Percentiles rank a stretch among this genome's conserved stretches.
These are phyloP conservation scores for Coniochaeta sp. DNA, from an alignment of 2,329 filamentous ascomycete genomes.

Conservation along the genomic window DNA sequence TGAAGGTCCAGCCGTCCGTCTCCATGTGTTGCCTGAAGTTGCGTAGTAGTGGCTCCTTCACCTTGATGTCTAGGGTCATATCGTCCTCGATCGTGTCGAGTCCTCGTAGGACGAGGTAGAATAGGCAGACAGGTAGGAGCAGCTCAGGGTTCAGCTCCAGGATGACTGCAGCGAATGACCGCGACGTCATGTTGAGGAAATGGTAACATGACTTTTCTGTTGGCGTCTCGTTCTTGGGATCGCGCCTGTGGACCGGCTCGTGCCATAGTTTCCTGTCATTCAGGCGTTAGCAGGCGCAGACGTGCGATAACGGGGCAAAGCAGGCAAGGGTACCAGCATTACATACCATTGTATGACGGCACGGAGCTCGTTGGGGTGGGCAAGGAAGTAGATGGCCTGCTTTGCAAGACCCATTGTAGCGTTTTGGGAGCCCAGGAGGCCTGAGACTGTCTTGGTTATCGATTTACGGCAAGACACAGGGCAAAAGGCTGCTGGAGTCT, in stretches of 20 bases:
- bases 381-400: slow-evolving; percentile 60
- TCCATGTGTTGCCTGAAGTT: slow-evolving; percentile 74
- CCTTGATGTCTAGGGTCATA: slow-evolving; percentile 76
- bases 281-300: slow-evolving; percentile 6
- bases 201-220: slow-evolving; percentile 78
- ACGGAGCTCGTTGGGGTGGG: slow-evolving; percentile 72
- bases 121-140: slow-evolving; percentile 78
- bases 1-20: slow-evolving; percentile 83
- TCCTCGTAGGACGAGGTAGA: slow-evolving; percentile 87
- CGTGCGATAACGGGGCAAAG: slow-evolving; percentile 5
- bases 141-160: slow-evolving; percentile 93
- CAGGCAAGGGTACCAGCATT: not conserved
- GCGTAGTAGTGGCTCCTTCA: slow-evolving; percentile 80
- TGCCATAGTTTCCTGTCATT: slow-evolving; percentile 84
- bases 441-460: not conserved
- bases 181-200: slow-evolving; percentile 79
- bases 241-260: slow-evolving; percentile 80
- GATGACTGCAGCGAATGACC: slow-evolving; percentile 89
- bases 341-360: slow-evolving; percentile 80
- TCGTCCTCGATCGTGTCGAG: slow-evolving; percentile 99
- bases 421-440: not conserved
- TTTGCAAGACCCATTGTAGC: slow-evolving; percentile 44
- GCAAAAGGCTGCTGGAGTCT: not conserved
- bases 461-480: not conserved
- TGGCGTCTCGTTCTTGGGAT: slow-evolving; percentile 65